phyloP scores from a whole-genome alignment of 352 stramenopile genomes.

The Globisporangium parvum region DNA sequence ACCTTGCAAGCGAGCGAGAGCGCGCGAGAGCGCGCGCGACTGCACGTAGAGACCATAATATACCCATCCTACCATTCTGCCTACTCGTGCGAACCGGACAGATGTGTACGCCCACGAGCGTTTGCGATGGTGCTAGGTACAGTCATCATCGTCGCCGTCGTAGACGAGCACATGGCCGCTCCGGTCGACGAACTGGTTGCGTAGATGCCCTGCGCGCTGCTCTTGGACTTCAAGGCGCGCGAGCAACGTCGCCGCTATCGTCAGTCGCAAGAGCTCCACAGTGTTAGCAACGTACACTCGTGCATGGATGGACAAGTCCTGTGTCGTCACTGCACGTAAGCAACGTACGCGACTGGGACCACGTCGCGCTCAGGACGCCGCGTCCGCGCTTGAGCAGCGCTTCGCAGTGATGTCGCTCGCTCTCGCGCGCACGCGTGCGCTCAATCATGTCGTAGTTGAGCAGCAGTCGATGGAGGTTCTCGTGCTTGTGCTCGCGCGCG shows the following conservation, averaged over 20 bases:
- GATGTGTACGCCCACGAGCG: no score
- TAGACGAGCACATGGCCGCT: slow-evolving; percentile 46
- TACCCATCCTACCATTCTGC: slow-evolving; percentile 1
- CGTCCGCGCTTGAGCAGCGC: slow-evolving; percentile 31
- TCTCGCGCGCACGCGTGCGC: slow-evolving; percentile 25
- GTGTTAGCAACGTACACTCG: not conserved
- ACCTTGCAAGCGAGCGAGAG: not conserved
- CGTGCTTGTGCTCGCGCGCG: slow-evolving; percentile 25
- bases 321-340: not conserved
- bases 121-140: no score
- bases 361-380: slow-evolving; percentile 37
- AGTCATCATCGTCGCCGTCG: slow-evolving; percentile 21
- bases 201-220: slow-evolving; percentile 38
- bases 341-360: slow-evolving; percentile 47
- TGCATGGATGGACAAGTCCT: not conserved
- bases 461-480: slow-evolving; percentile 32
- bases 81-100: slow-evolving; percentile 12
- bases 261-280: not conserved
- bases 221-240: slow-evolving; percentile 39
- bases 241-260: slow-evolving; percentile 38
- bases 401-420: slow-evolving; percentile 15
- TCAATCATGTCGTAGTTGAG: slow-evolving; percentile 43
- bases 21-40: not conserved
- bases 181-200: slow-evolving; percentile 55
- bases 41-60: slow-evolving; percentile 9